These are phyloP conservation scores for Asterophora parasitica DNA, from an alignment of 768 basidiomycete genomes.

Conservation along the genomic window DNA sequence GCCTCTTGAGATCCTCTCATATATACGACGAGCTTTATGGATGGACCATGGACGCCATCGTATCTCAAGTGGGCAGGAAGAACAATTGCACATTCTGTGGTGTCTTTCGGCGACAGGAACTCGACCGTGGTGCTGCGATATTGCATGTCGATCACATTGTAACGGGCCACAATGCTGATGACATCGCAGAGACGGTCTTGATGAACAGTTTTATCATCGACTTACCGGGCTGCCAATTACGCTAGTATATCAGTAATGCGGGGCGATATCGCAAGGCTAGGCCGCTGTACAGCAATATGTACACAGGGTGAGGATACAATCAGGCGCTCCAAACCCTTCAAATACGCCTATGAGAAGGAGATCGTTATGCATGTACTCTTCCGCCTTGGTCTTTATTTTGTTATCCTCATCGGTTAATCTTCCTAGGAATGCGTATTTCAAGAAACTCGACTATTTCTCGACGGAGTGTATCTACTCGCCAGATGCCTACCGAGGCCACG, in stretches of 20 bases:
- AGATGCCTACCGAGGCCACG: slow-evolving; percentile 97
- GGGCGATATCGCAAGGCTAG: slow-evolving; percentile 92
- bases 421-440: slow-evolving; percentile 95
- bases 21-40: slow-evolving; percentile 96
- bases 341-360: slow-evolving; percentile 99
- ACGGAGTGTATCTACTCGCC: slow-evolving; percentile 99
- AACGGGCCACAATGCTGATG: slow-evolving; percentile 98
- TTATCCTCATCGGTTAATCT: neutral
- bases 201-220: slow-evolving; percentile 81
- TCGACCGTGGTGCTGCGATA: slow-evolving; percentile 89
- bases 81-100: slow-evolving; percentile 99
- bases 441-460: slow-evolving; percentile 97
- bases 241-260: slow-evolving; percentile 79
- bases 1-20: slow-evolving; percentile 93
- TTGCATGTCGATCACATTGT: slow-evolving; percentile 95
- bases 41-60: slow-evolving; percentile 99
- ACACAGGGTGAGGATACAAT: slow-evolving; percentile 97
- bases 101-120: slow-evolving; percentile 92
- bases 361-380: slow-evolving; percentile 83
- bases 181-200: slow-evolving; percentile 96
- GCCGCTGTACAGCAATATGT: slow-evolving; percentile 90
- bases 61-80: slow-evolving; percentile 91
- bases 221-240: neutral
- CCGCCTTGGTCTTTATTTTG: neutral
- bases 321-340: slow-evolving; percentile 97